phyloP scores from a whole-genome alignment of 1,284 basidiomycete genomes.

The Chalciporus sp. region DNA sequence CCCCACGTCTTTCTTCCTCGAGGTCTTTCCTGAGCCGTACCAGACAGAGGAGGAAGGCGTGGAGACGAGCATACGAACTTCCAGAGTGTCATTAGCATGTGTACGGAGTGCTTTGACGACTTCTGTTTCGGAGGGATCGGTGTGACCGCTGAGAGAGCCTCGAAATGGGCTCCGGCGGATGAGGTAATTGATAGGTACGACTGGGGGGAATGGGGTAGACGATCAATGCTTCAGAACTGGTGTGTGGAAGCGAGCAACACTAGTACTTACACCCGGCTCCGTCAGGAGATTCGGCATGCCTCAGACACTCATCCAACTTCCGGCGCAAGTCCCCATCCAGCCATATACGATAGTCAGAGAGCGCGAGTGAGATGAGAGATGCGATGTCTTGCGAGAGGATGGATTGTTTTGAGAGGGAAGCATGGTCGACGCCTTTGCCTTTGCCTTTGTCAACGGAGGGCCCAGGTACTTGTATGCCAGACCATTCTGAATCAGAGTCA shows the following conservation, averaged over 20 bases:
- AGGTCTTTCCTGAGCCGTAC: conserved; percentile 34
- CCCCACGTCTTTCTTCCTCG: conserved; percentile 26
- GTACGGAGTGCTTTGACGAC: conserved; percentile 58
- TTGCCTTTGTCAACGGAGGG: conserved; percentile 20
- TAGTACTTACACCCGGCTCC: conserved; percentile 58
- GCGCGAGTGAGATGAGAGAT: conserved; percentile 52
- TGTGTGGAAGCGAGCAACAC: conserved; percentile 20
- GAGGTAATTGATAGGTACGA: conserved; percentile 58
- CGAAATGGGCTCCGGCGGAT: conserved; percentile 42
- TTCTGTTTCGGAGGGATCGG: conserved; percentile 44
- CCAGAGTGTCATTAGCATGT: conserved; percentile 46
- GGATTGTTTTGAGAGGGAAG: conserved; percentile 10
- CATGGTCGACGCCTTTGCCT: conserved; percentile 18
- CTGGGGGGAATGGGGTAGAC: conserved; percentile 37
- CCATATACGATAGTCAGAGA: conserved; percentile 72
- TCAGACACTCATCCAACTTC: conserved; percentile 42
- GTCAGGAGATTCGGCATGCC: conserved; percentile 16
- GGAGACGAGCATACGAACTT: conserved; percentile 60
- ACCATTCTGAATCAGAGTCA: conserved; percentile 1
- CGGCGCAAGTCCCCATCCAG: conserved; percentile 52
- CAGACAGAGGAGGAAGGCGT: conserved; percentile 43
- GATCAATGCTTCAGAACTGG: conserved; percentile 14
- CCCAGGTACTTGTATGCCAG: not conserved
- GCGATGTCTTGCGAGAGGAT: conserved; percentile 47
- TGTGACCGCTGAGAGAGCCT: conserved; percentile 25